Evolutionary conservation across 352 stramenopile genomes (phyloP), one percentile per base, ranked within the genome.

Genomic region (Globisporangium perplexum): DNA sequence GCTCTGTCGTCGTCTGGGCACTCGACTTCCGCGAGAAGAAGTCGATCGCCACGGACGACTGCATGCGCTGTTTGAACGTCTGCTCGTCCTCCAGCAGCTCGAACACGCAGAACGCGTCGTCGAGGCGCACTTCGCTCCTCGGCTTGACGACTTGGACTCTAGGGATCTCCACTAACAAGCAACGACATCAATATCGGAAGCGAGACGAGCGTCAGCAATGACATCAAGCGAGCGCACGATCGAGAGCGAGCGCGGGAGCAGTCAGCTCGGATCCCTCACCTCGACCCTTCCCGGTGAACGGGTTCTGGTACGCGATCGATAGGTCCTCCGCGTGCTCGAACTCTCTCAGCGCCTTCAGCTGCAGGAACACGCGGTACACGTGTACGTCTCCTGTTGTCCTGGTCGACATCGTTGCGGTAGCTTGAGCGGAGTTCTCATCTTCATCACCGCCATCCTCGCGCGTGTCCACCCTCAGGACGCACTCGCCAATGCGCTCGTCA

Each of bases 21-120:
- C 39, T 41, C 5, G 33, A 1, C 23, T 28, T 24, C 7, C 3
- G 39, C 38, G 48, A 41, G n/a, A 57, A 18, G 35, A 83, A 55
- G 11, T 85, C 68, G 39, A 89, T 69, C 15, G 60, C 60, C 10
- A 87, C 36, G 1, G 62, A 53, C 4, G 60, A 57, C 43, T 83
- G 60, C 78, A 87, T 87, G 1, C 55, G 53, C 28, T 72, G 46
- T 52, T 83, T 81, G 41, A 89, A 53, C 47, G 64, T 50, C 15
- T 50, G 8, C 7, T 68, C 63, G 14, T 72, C 57, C 23, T 63
- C 62, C 18, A 59, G n/a, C 14, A 84, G 30, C 22, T 83, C 70
- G 41, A 87, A 75, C 2, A 74, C 56, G 47, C 75, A 85, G 45
- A 74, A 72, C 1, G 70, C 72, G 38, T 70, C 65, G 2, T 57